Percentiles rank a stretch among this genome's conserved stretches.
Conservation (phyloP, 768 basidiomycete species). For the Amanita exitialis region DNA sequence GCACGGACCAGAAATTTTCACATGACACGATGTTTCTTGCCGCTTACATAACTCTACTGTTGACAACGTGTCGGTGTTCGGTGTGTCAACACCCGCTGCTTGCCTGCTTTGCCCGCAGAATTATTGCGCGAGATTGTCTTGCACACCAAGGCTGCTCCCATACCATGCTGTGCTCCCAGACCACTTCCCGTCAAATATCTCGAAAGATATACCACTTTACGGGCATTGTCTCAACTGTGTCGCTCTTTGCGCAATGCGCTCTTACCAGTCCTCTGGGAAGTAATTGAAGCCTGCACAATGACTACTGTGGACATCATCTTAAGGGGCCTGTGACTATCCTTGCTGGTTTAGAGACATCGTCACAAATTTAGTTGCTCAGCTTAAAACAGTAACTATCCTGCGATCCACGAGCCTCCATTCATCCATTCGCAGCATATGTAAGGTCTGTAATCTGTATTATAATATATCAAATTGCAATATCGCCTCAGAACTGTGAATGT, state of each 20-base stretch:
- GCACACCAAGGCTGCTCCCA: constrained; percentile 10
- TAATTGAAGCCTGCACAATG: constrained; percentile 13
- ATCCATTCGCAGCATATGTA: constrained; percentile 13
- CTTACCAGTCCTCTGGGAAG: constrained; percentile 11
- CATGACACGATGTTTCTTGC: not conserved
- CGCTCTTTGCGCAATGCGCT: constrained; percentile 11
- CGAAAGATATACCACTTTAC: constrained; percentile 7
- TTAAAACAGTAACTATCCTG: constrained; percentile 17
- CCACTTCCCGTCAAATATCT: not conserved
- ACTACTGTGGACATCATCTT: not conserved
- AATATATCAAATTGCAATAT: not conserved
- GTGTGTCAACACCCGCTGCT: constrained; percentile 13
- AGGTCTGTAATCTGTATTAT: constrained; percentile 4
- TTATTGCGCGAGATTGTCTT: constrained; percentile 16
- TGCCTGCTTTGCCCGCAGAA: constrained; percentile 15
- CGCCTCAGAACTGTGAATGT: constrained; percentile 12
- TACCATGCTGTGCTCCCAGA: constrained; percentile 5
- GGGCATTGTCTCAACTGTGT: constrained; percentile 13
- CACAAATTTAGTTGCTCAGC: constrained; percentile 10
- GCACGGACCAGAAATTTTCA: constrained; percentile 10
- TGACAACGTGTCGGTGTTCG: no score
- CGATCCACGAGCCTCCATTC: constrained; percentile 13
- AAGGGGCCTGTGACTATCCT: not conserved
- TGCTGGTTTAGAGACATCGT: constrained; percentile 7
- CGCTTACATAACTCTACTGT: not conserved